Conservation (phyloP, 495 filamentous ascomycete genomes). For the Daldinia childiae region DNA sequence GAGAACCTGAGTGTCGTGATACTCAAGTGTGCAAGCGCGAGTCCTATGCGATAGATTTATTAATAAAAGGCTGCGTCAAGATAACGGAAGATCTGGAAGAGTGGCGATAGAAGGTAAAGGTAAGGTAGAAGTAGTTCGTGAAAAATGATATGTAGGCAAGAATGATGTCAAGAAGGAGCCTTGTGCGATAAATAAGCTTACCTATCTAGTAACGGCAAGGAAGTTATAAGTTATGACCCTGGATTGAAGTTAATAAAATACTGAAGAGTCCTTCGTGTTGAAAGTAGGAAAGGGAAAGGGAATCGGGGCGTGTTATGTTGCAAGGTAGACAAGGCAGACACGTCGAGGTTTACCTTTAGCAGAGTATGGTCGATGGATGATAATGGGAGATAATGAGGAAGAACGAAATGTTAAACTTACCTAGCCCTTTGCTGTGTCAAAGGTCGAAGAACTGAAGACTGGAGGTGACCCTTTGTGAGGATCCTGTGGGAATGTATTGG, state of each 20-base stretch:
- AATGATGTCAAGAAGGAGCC: not conserved
- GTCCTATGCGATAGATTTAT: not conserved
- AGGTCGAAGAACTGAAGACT: not conserved
- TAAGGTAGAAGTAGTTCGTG: not conserved
- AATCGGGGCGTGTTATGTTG: not conserved
- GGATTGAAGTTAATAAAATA: not conserved
- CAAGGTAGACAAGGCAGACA: not conserved
- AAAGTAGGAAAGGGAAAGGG: not conserved
- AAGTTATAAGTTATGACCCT: not conserved
- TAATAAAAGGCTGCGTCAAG: not conserved
- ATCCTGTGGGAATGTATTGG: not conserved
- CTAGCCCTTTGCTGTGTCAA: not conserved
- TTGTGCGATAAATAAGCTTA: not conserved
- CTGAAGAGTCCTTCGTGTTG: not conserved
- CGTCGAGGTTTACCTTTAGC: not conserved
- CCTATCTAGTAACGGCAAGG: not conserved
- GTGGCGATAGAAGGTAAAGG: not conserved
- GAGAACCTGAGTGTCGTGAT: not conserved
- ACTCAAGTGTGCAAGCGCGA: not conserved
- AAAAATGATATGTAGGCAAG: not conserved
- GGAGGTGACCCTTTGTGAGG: too few species aligned
- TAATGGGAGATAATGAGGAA: not conserved
- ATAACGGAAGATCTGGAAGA: too few species aligned
- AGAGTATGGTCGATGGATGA: not conserved
- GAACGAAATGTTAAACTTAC: not conserved